Evolutionary conservation across 345 rosid genomes (phyloP).

Genomic region (Lumnitzera racemosa): DNA sequence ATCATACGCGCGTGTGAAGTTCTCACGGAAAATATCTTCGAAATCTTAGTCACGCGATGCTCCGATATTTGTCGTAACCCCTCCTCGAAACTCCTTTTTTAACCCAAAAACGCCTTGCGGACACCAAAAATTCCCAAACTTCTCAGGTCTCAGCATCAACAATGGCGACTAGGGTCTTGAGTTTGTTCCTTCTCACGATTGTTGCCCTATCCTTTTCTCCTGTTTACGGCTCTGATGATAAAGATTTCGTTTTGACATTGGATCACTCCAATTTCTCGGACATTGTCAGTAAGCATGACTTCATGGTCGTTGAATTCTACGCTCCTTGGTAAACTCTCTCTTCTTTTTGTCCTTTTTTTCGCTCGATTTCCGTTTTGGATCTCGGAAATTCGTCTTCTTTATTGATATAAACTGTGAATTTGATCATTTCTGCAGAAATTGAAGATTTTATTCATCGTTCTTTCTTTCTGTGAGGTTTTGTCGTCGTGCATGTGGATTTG

Average conservation of each 20-base stretch:
- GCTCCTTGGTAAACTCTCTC: slow-evolving; percentile 67
- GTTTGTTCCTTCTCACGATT: slow-evolving; percentile 28
- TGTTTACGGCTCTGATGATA: slow-evolving; percentile 38
- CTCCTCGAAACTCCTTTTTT: no score
- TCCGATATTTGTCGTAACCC: no score
- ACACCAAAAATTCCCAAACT: no score
- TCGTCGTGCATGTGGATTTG: background rate
- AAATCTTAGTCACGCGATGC: no score
- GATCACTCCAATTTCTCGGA: slow-evolving; percentile 89
- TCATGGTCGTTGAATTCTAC: slow-evolving; percentile 93
- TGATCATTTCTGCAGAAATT: no score
- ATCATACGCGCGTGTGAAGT: no score
- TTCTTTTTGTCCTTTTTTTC: background rate
- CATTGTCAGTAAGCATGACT: slow-evolving; percentile 60
- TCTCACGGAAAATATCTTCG: no score
- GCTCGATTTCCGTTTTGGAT: background rate
- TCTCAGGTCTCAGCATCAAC: background rate
- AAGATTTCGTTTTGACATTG: slow-evolving; percentile 78
- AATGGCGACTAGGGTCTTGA: slow-evolving; percentile 38
- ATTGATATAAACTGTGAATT: background rate
- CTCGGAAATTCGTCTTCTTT: background rate
- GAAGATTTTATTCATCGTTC: background rate
- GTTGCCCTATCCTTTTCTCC: slow-evolving; percentile 19
- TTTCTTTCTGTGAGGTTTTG: background rate
- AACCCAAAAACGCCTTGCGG: no score